These are phyloP conservation scores for Croton setiger DNA, from an alignment of 441 rosid species.

Conservation along the genomic window DNA sequence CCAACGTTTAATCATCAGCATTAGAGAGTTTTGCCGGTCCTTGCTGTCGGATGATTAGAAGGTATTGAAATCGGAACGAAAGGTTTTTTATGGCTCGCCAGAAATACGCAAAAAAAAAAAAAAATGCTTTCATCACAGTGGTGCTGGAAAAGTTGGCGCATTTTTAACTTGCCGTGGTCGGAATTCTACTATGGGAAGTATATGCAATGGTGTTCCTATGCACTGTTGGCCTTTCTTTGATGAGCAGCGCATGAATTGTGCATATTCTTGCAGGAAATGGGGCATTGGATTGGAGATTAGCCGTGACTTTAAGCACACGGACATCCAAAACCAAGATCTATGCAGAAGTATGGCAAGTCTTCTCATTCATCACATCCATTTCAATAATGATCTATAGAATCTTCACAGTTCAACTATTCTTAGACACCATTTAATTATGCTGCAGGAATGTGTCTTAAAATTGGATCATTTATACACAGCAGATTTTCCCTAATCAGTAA, in stretches of 20 bases:
- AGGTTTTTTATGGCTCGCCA: too few species aligned
- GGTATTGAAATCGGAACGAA: too few species aligned
- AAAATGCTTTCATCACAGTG: too few species aligned
- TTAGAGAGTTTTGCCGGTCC: too few species aligned
- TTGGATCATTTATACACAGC: conserved; percentile 1
- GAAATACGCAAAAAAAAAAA: too few species aligned
- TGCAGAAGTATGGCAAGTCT: too few species aligned
- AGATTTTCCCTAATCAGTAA: neutral
- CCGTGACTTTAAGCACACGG: conserved; percentile 21
- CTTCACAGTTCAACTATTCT: too few species aligned
- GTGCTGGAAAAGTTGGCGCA: conserved; percentile 26
- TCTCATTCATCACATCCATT: too few species aligned
- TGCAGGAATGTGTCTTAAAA: neutral
- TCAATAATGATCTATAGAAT: neutral
- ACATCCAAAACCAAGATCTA: conserved; percentile 15
- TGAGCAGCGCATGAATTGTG: conserved; percentile 37
- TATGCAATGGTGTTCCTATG: conserved; percentile 17
- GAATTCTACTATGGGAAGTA: conserved; percentile 26
- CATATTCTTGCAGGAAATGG: too few species aligned
- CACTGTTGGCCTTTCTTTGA: conserved; percentile 37
- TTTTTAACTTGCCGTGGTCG: conserved; percentile 32
- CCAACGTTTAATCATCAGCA: too few species aligned
- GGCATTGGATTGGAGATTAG: conserved; percentile 31
- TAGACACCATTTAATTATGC: neutral
- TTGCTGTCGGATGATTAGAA: too few species aligned